Base-by-base conservation (phyloP, 768 basidiomycete genomes). In the Lentinula raphanica region DNA sequence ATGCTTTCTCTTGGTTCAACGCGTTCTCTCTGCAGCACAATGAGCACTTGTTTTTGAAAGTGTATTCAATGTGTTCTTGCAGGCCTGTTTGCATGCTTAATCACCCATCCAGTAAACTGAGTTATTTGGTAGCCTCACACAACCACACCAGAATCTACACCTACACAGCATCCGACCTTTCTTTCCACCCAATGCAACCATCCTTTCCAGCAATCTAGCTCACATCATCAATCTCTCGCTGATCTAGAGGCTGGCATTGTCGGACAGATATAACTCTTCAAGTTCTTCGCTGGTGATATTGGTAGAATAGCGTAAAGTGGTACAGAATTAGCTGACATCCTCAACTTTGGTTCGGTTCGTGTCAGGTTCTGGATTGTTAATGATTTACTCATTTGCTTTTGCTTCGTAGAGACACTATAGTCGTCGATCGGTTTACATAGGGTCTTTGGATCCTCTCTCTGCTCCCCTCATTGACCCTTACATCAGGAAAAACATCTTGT, bases 381-480 rank as follows among this genome's bases (percentile, higher is more conserved):
- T 53, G 19, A n/a, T n/a, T 42, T n/a, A 6, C 15, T 8, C 19
- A 19, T 23, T 54, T 9, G 42, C n/a, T 36, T 19, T 51, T n/a
- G 4, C 5, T 35, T n/a, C 29, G 15, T 25, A 56, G 54, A 29
- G 38, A 31, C 54, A 44, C 28, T 56, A 45, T 28, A 56, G 54
- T 45, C 39, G 54, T 17, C 40, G 54, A 15, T 56, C 54, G 23
- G 54, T 56, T 46, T 63, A 66, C 44, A 58, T 59, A 29, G 56
- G 28, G 1, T 60, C 63, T 7, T 42, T 54, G 4, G 64, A 71
- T 40, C 67, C 67, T n/a, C 21, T 42, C 21, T 46, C 50, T 13
- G 44, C 60, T 19, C 62, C 66, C 6, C 56, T 44, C 29, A 63
- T 68, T 27, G 67, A 70, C 49, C 69, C 68, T 19, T 60, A 62